phyloP scores from a whole-genome alignment of 2,329 filamentous ascomycete genomes.

The Xylariaceae sp. region DNA sequence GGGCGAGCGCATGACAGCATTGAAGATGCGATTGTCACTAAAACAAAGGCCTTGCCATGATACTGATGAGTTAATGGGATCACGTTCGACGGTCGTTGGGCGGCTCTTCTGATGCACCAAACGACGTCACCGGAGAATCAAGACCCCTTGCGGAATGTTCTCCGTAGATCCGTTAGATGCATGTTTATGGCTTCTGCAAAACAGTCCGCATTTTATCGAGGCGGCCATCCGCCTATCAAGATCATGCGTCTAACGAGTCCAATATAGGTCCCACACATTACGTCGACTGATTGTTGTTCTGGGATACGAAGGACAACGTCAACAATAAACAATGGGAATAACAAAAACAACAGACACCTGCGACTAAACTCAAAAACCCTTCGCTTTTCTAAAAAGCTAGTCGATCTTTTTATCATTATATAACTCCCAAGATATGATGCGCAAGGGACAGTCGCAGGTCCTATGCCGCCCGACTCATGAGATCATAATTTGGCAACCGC shows the following conservation, averaged over 20 bases:
- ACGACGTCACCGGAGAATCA: too few species aligned
- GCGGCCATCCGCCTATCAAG: too few species aligned
- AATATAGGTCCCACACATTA: too few species aligned
- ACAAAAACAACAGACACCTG: background rate
- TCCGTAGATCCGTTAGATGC: background rate
- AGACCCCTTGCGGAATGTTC: background rate
- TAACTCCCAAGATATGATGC: conserved; percentile 5
- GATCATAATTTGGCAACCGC: background rate
- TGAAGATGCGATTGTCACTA: too few species aligned
- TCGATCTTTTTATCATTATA: background rate
- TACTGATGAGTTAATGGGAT: too few species aligned
- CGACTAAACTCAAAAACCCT: background rate
- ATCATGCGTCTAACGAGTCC: too few species aligned
- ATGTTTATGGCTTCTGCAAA: background rate
- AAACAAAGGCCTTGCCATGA: too few species aligned
- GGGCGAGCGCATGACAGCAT: too few species aligned
- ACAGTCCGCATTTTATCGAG: too few species aligned
- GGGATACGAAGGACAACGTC: background rate
- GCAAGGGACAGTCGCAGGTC: conserved; percentile 5
- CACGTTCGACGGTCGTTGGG: too few species aligned
- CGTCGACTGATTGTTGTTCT: too few species aligned
- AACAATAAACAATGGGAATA: background rate
- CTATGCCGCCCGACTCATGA: background rate
- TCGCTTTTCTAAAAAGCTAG: background rate
- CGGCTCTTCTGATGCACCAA: too few species aligned